phyloP scores from a whole-genome alignment of 257 asterid species.

The Solanum sparsipilum region DNA sequence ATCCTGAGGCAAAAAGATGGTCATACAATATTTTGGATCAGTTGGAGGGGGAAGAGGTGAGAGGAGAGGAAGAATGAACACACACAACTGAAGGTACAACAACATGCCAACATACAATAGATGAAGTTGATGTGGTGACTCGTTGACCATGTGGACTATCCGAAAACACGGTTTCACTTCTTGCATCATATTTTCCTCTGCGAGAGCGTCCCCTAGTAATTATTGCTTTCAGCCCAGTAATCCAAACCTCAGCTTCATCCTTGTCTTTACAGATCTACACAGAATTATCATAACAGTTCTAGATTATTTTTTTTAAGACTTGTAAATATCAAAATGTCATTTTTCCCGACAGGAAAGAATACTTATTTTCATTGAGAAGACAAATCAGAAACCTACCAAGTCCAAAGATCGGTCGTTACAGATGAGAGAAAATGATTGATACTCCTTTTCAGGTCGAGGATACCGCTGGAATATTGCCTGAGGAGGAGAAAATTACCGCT shows the following conservation, averaged over 20 bases:
- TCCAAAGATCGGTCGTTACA: slow-evolving; percentile 73
- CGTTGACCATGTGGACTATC: slow-evolving; percentile 40
- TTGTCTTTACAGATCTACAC: slow-evolving; percentile 88
- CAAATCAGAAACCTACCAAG: slow-evolving; percentile 54
- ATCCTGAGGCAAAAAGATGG: slow-evolving; percentile 32
- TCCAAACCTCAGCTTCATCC: slow-evolving; percentile 97
- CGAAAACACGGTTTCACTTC: slow-evolving; percentile 25
- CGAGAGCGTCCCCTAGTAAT: slow-evolving; percentile 41
- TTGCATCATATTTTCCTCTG: slow-evolving; percentile 38
- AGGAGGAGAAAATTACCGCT: not conserved
- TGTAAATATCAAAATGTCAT: not conserved
- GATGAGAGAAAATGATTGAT: slow-evolving; percentile 87
- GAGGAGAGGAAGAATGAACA: not conserved
- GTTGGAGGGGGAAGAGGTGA: not conserved
- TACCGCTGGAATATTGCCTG: slow-evolving; percentile 84
- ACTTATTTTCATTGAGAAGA: not conserved
- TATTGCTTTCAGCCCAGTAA: slow-evolving; percentile 70
- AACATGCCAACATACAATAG: slow-evolving; percentile 28
- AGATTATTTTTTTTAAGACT: not conserved
- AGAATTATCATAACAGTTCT: not conserved
- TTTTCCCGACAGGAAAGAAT: not conserved
- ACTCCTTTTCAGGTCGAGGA: slow-evolving; percentile 96
- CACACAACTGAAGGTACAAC: not conserved
- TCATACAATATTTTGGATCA: not conserved
- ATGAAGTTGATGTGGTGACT: slow-evolving; percentile 29